A percentile compares a stretch with the other conserved stretches of the same genome.
Evolutionary conservation across 208 protist species (phyloP).

Genomic region (Novymonas esmeraldas): DNA sequence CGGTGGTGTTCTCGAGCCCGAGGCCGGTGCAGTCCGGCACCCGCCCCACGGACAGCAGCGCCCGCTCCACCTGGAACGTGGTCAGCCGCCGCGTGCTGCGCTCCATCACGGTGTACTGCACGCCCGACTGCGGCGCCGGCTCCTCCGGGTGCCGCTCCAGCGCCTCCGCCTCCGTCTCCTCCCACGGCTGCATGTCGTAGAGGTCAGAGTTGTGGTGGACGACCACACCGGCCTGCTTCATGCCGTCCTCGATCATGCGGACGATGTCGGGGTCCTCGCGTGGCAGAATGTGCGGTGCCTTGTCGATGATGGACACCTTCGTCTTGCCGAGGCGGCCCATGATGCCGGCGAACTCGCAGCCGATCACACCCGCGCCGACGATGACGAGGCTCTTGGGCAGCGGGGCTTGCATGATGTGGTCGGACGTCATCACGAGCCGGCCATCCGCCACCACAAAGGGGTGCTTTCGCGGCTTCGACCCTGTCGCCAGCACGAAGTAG

Average conservation of each 20-base stretch:
- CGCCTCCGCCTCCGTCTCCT: slow-evolving; percentile 34
- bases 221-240: slow-evolving; percentile 50
- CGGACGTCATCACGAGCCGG: slow-evolving; percentile 63
- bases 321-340: slow-evolving; percentile 69
- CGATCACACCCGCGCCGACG: slow-evolving; percentile 70
- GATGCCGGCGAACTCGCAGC: slow-evolving; percentile 85
- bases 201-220: slow-evolving; percentile 78
- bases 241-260: slow-evolving; percentile 36
- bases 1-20: slow-evolving; percentile 59
- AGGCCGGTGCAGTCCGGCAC: slow-evolving; percentile 64
- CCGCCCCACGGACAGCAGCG: slow-evolving; percentile 68
- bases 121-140: slow-evolving; percentile 29
- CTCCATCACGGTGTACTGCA: slow-evolving; percentile 84
- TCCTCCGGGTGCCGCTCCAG: slow-evolving; percentile 20
- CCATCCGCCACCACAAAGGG: slow-evolving; percentile 59
- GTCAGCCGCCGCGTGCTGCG: slow-evolving; percentile 47
- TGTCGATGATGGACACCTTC: slow-evolving; percentile 76
- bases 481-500: slow-evolving; percentile 85
- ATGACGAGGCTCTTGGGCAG: slow-evolving; percentile 76
- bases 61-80: slow-evolving; percentile 74
- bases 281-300: slow-evolving; percentile 63
- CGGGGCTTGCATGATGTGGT: slow-evolving; percentile 71
- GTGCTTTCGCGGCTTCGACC: slow-evolving; percentile 57
- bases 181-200: slow-evolving; percentile 78
- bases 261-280: slow-evolving; percentile 76